Conservation (phyloP, 2,329 filamentous ascomycete species). For the Neofusicoccum umdonicola region DNA sequence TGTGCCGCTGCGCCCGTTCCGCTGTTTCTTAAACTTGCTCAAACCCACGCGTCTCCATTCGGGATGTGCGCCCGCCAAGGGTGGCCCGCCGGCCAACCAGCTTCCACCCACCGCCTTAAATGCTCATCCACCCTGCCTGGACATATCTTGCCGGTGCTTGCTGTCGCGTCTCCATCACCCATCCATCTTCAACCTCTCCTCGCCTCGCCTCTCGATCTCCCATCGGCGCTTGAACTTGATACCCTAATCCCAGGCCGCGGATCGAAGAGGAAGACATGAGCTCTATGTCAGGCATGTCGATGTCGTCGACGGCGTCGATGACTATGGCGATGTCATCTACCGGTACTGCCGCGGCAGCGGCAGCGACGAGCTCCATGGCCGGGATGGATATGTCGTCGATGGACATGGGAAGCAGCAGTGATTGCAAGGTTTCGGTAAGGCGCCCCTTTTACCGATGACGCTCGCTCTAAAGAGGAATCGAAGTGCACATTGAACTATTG, state of each 20-base stretch:
- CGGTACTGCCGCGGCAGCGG: background rate
- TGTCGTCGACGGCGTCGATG: constrained; percentile 13
- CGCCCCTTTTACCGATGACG: background rate
- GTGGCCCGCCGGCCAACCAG: background rate
- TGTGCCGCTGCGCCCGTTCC: background rate
- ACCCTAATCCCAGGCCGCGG: background rate
- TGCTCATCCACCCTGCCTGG: background rate
- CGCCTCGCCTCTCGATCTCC: background rate
- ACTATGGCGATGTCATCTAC: constrained; percentile 15
- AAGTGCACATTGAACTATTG: background rate
- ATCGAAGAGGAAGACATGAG: constrained; percentile 7
- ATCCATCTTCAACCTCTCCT: background rate
- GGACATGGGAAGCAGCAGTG: constrained; percentile 24
- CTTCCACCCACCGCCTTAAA: background rate
- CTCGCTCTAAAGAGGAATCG: too few relatives aligned
- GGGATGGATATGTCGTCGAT: constrained; percentile 18
- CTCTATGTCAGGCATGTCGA: constrained; percentile 15
- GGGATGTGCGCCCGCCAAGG: constrained; percentile 3
- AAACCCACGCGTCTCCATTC: constrained; percentile 6
- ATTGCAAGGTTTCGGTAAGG: constrained; percentile 41
- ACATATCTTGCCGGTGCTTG: background rate
- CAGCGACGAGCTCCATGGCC: background rate
- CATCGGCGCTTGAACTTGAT: background rate
- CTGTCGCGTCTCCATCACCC: background rate
- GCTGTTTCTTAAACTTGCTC: constrained; percentile 3